Evolutionary conservation across 1,139 yeast genomes (phyloP).

Genomic region (Lodderomyces metapsilosis): DNA sequence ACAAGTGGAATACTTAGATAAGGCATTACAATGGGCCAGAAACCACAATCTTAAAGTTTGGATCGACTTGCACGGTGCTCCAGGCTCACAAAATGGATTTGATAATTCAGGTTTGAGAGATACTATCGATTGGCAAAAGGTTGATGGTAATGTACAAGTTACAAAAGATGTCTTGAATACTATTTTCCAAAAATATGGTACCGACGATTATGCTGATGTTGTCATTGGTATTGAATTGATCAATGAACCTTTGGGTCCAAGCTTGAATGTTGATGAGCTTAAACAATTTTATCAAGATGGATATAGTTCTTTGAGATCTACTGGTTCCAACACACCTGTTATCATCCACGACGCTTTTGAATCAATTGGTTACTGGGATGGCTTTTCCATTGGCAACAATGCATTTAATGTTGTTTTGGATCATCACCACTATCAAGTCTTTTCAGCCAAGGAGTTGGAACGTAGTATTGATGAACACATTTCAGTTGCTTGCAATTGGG

Average conservation of each 20-base stretch:
- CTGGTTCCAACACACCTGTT: constrained; percentile 51
- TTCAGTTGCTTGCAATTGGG: constrained; percentile 61
- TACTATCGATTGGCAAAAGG: constrained; percentile 53
- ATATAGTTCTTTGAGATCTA: constrained; percentile 49
- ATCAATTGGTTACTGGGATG: constrained; percentile 61
- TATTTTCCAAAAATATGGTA: constrained; percentile 61
- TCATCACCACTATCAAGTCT: constrained; percentile 92
- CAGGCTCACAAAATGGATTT: constrained; percentile 97
- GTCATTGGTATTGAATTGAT: constrained; percentile 81
- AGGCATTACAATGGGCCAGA: constrained; percentile 76
- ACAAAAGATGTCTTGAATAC: constrained; percentile 52
- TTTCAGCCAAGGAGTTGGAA: constrained; percentile 59
- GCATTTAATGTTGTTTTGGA: constrained; percentile 74
- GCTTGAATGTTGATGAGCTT: constrained; percentile 56
- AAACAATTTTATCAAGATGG: constrained; percentile 56
- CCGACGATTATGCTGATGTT: constrained; percentile 62
- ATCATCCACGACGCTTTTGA: constrained; percentile 77
- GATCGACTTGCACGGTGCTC: constrained; percentile 94
- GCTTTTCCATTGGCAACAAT: constrained; percentile 31
- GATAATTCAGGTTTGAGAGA: constrained; percentile 93
- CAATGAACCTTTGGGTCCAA: constrained; percentile 86
- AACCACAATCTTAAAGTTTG: constrained; percentile 67
- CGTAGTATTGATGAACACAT: constrained; percentile 62
- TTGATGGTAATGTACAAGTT: constrained; percentile 42
- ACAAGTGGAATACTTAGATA: constrained; percentile 68